A percentile compares a stretch with the other conserved stretches of the same genome.
These are phyloP conservation scores for Colletotrichum sp. DNA, from an alignment of 2,329 filamentous ascomycete genomes.

Conservation along the genomic window DNA sequence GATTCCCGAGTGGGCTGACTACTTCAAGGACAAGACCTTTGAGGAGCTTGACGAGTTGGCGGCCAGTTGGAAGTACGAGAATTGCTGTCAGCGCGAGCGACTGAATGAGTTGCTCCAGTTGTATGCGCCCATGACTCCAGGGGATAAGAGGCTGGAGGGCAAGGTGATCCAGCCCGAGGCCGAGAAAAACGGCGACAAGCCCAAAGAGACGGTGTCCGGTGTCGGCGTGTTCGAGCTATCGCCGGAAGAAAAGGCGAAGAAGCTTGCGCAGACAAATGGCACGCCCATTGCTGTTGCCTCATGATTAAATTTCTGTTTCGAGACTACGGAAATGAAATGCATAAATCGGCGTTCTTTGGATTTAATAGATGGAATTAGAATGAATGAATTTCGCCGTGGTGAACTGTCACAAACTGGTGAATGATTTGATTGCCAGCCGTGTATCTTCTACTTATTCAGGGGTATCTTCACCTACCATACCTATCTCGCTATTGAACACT, in stretches of 20 bases:
- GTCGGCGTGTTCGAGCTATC: slow-evolving; percentile 34
- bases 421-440: neutral
- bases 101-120: slow-evolving; percentile 41
- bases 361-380: neutral
- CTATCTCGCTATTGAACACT: neutral
- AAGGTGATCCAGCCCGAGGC: slow-evolving; percentile 28
- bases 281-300: neutral
- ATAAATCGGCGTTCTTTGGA: neutral
- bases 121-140: slow-evolving; percentile 28
- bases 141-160: slow-evolving; percentile 27
- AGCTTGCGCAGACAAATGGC: neutral
- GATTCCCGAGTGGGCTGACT: slow-evolving; percentile 50
- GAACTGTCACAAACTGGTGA: neutral
- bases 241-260: slow-evolving; percentile 28
- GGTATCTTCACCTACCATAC: neutral
- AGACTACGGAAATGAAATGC: neutral
- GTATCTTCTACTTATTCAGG: too few species aligned
- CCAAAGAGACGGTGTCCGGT: slow-evolving; percentile 27
- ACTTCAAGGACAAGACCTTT: slow-evolving; percentile 46
- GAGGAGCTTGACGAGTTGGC: slow-evolving; percentile 50
- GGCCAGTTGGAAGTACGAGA: slow-evolving; percentile 54
- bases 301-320: neutral
- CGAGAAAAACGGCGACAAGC: neutral
- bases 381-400: neutral
- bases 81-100: slow-evolving; percentile 52